Evolutionary conservation across 1,284 basidiomycete species (phyloP).

Genomic region (Singerocomus inundabilis): DNA sequence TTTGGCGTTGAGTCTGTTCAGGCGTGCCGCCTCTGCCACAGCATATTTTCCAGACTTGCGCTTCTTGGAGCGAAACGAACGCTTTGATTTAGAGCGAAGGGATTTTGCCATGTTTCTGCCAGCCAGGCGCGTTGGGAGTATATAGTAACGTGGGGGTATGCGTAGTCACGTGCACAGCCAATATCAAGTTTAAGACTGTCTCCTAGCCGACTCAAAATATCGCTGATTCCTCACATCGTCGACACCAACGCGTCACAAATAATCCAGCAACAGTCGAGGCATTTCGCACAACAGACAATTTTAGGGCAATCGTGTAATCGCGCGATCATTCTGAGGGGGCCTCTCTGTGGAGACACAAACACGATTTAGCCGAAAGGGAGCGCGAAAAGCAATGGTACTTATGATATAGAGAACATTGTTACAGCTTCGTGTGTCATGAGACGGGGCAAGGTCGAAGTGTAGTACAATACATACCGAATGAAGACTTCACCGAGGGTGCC

Average conservation of each 20-base stretch:
- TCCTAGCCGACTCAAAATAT: too few relatives aligned
- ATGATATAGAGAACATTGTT: constrained; percentile 95
- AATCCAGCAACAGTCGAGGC: constrained; percentile 3
- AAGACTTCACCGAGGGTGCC: constrained; percentile 98
- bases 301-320: neutral
- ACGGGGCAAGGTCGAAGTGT: neutral
- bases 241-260: constrained; percentile 11
- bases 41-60: constrained; percentile 83
- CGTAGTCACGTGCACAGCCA: constrained; percentile 16
- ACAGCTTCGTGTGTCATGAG: constrained; percentile 44
- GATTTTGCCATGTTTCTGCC: constrained; percentile 79
- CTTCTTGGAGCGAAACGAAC: constrained; percentile 82
- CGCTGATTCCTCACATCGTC: constrained; percentile 4
- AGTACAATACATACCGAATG: constrained; percentile 68
- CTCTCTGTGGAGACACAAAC: constrained; percentile 56
- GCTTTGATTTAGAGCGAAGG: constrained; percentile 85
- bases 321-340: constrained; percentile 47
- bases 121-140: neutral
- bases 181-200: too few relatives aligned
- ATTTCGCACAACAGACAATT: neutral
- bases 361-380: constrained; percentile 30
- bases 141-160: neutral
- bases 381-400: constrained; percentile 44
- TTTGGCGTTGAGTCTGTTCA: constrained; percentile 74
- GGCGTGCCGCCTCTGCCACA: constrained; percentile 79